Evolutionary conservation across 768 basidiomycete genomes (phyloP), one percentile per base, ranked within the genome.

Genomic region (Tubosaeta brunneosetosa): DNA sequence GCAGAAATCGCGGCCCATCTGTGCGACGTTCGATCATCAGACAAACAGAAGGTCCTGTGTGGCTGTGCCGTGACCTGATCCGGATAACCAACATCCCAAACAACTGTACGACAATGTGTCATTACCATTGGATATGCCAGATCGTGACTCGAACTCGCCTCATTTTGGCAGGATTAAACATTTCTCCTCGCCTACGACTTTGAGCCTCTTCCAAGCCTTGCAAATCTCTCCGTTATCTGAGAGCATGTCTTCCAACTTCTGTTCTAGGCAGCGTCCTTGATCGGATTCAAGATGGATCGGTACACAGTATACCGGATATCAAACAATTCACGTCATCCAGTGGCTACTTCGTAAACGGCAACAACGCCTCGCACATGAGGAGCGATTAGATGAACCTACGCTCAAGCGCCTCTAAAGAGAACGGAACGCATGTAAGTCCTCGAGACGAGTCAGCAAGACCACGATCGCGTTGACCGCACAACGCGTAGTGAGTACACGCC

Each of bases 91-190:
- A 22, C 22, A 22, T 22, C 22, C 22, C 22, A 22, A 22, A 22
- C 22, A 22, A 22, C 22, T 22, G 22, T 22, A 22, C 22, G 22
- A 22, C 22, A 22, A 22, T 22, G 22, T 22, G 22, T 22, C 22
- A 22, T 22, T 22, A 22, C 22, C 22, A 22, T 22, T 22, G 22
- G 22, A 22, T 22, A 3, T 22, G 22, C 22, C 22, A 22, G 22
- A 22, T 22, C 22, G 22, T 22, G 22, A 22, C 22, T 55, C 7
- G 58, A 11, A 57, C 66, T 50, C 43, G 56, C 51, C 8, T 61
- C 56, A 26, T 67, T 67, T 37, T 69, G 62, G 37, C 66, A 67
- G 12, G 57, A 58, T 22, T 67, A 67, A 19, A 69, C 63, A 51
- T 27, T 62, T 57, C 42, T 62, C 57, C 6, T 55, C 44, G 12